These are phyloP conservation scores for Selaginella moellendorffii DNA, from an alignment of 75 land plant species.

Conservation along the genomic window DNA sequence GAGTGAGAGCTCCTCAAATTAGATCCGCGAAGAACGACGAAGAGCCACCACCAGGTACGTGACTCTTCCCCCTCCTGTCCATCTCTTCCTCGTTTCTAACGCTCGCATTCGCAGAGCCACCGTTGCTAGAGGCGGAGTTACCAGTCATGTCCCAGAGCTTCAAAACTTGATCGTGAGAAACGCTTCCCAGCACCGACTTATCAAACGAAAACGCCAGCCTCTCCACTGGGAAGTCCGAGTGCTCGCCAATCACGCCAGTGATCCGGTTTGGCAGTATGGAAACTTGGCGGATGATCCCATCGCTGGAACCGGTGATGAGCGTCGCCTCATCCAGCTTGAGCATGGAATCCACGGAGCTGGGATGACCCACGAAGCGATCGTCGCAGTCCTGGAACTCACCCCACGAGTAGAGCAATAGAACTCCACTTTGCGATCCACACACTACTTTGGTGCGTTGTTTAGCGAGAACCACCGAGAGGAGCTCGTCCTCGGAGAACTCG, in stretches of 20 bases:
- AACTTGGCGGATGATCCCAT: conserved; percentile 68
- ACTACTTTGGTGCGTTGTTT: conserved; percentile 79
- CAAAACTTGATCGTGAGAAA: conserved; percentile 69
- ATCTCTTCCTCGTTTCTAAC: too few species aligned
- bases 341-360: conserved; percentile 66
- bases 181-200: conserved; percentile 63
- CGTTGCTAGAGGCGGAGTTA: too few species aligned
- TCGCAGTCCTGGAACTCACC: conserved; percentile 85
- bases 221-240: conserved; percentile 80
- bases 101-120: too few species aligned
- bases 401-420: conserved; percentile 80
- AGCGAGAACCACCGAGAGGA: conserved; percentile 60
- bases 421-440: conserved; percentile 88
- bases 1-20: too few species aligned
- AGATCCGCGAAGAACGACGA: too few species aligned
- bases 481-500: conserved; percentile 88
- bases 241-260: conserved; percentile 88
- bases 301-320: conserved; percentile 70
- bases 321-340: conserved; percentile 97
- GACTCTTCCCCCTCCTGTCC: too few species aligned
- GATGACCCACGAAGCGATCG: conserved; percentile 79
- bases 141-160: too few species aligned
- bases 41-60: too few species aligned
- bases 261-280: conserved; percentile 79
- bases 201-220: conserved; percentile 75